These are phyloP conservation scores for Naganishia antarctica DNA, from an alignment of 768 basidiomycete species.

Conservation along the genomic window DNA sequence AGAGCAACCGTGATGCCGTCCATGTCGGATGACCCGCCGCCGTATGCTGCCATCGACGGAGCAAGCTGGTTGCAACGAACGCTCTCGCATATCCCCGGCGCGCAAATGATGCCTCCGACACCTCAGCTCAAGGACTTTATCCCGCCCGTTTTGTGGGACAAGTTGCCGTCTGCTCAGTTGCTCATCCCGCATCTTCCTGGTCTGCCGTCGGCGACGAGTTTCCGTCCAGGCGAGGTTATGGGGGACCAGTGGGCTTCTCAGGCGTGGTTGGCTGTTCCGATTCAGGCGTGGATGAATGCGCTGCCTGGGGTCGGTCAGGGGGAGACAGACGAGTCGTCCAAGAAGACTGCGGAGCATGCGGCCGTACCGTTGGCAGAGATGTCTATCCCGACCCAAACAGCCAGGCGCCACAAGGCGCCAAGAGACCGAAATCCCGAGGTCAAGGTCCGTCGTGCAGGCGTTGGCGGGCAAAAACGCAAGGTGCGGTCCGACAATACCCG, in stretches of 20 bases:
- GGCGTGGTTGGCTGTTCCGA: conserved; percentile 31
- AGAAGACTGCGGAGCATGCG: background rate
- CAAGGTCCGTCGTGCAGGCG: background rate
- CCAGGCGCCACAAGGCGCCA: conserved; percentile 9
- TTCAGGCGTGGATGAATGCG: conserved; percentile 26
- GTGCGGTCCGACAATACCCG: background rate
- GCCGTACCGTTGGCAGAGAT: no score
- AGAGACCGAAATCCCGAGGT: background rate
- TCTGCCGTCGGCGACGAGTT: conserved; percentile 1
- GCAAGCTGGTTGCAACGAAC: conserved; percentile 39
- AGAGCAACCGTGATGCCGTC: background rate
- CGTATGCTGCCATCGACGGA: conserved; percentile 35
- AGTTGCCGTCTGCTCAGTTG: conserved; percentile 34
- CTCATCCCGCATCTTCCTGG: conserved; percentile 24
- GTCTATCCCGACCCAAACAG: no score
- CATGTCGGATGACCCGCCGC: conserved; percentile 41
- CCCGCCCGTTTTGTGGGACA: conserved; percentile 35
- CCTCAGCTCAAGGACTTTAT: conserved; percentile 32
- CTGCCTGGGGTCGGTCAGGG: conserved; percentile 1
- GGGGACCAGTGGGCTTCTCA: conserved; percentile 24
- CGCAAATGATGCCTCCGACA: conserved; percentile 27
- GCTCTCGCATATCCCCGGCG: conserved; percentile 33
- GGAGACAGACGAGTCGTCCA: no score
- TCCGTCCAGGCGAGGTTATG: conserved; percentile 14
- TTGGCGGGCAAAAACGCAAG: conserved; percentile 1